Conservation (phyloP, 345 rosid genomes). For the Cardamine resedifolia region DNA sequence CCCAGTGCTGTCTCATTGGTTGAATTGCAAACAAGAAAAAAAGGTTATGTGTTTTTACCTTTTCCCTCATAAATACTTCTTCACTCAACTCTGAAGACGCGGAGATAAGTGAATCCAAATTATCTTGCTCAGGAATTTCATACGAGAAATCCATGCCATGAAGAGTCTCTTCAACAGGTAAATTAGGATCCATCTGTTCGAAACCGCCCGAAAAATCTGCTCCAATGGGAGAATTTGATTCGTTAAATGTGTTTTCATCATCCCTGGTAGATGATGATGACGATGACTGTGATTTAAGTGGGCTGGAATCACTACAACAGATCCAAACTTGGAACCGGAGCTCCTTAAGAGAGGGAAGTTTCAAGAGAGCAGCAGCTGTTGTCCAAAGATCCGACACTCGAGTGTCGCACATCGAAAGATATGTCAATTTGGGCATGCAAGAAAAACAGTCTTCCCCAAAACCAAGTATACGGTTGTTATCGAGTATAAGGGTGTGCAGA, state of each 20-base stretch:
- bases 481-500: conserved; percentile 70
- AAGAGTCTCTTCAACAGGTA: conserved; percentile 44
- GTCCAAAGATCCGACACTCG: conserved; percentile 85
- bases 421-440: conserved; percentile 73
- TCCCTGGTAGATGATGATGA: conserved; percentile 38
- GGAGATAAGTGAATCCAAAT: conserved; percentile 37
- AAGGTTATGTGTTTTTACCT: conserved; percentile 49
- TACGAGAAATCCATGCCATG: conserved; percentile 54
- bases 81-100: conserved; percentile 42
- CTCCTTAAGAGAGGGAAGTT: conserved; percentile 63
- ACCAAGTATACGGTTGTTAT: conserved; percentile 62
- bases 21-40: neutral
- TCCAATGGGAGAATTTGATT: conserved; percentile 31
- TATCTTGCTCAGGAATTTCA: conserved; percentile 45
- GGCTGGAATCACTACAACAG: conserved; percentile 52
- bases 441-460: conserved; percentile 81
- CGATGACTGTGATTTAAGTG: conserved; percentile 38
- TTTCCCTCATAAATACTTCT: conserved; percentile 43
- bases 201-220: conserved; percentile 28
- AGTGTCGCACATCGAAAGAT: conserved; percentile 85
- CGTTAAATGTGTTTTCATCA: conserved; percentile 35
- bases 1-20: neutral
- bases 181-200: conserved; percentile 39
- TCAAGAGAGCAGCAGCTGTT: conserved; percentile 69
- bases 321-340: conserved; percentile 79